Percentiles rank a stretch among this genome's conserved stretches.
Evolutionary conservation across 2,329 filamentous ascomycete genomes (phyloP).

Genomic region (Scedosporium apiospermum): DNA sequence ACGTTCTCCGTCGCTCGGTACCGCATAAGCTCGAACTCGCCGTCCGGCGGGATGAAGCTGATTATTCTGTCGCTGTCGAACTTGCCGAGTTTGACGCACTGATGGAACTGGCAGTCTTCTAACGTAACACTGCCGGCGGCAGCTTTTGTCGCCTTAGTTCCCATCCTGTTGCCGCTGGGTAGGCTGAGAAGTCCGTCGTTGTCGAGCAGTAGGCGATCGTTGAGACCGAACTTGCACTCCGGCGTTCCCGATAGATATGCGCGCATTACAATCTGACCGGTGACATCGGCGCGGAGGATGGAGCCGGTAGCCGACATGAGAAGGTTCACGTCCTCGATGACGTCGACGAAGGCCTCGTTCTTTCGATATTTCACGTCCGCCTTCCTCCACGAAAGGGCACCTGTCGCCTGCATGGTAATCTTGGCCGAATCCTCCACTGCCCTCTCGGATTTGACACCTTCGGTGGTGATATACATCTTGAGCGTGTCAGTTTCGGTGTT

Average conservation of each 20-base stretch:
- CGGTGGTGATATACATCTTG: conserved; percentile 99
- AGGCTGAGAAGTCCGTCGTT: conserved; percentile 54
- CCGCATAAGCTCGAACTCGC: conserved; percentile 97
- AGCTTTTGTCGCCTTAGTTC: conserved; percentile 85
- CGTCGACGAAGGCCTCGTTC: conserved; percentile 98
- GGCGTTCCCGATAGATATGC: conserved; percentile 94
- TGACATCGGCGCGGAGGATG: conserved; percentile 90
- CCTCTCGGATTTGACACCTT: conserved; percentile 89
- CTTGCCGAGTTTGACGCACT: conserved; percentile 94
- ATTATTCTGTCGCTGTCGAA: conserved; percentile 97
- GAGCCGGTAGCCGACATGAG: conserved; percentile 98
- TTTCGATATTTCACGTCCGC: conserved; percentile 98
- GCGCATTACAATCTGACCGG: conserved; percentile 96
- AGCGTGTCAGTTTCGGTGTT: conserved; percentile 98
- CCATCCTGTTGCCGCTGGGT: conserved; percentile 66
- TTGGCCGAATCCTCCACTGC: conserved; percentile 87
- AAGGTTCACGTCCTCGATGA: conserved; percentile 97
- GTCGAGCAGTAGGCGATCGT: conserved; percentile 89
- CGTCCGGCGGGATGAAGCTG: conserved; percentile 91
- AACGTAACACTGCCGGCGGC: conserved; percentile 91
- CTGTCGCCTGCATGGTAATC: conserved; percentile 98
- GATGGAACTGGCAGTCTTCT: conserved; percentile 97
- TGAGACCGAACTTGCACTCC: conserved; percentile 97
- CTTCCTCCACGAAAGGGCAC: conserved; percentile 91
- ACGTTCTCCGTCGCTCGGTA: conserved; percentile 98